Base-by-base conservation (phyloP, 2,329 filamentous ascomycete genomes). In the Chaetothyriales sp. region DNA sequence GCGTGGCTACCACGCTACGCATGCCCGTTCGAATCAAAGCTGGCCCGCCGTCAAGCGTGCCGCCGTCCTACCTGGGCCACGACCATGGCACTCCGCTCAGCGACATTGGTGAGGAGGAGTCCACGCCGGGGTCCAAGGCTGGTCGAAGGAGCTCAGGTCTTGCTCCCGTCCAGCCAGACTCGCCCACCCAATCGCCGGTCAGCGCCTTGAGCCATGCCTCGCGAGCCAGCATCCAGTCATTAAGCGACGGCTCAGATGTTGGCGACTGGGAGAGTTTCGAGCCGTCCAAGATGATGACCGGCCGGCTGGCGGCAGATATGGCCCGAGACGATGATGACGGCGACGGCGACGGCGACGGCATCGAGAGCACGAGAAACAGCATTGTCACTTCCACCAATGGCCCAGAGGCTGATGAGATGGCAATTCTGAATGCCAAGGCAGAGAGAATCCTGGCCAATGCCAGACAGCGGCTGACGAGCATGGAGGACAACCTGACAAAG, bases 391-490 rank as follows among this genome's bases (percentile, higher is more conserved):
- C 59, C 61, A 67, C 77, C 2, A 78, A 81, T 52, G 33, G 33
- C 9, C 8, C 4, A 15, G 78, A 85, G 51, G 74, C 76, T 45
- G 80, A 83, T 61, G 86, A 86, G 2, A 86, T 85, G 47, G 81
- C 77, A 15, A 81, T 86, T 20, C 70, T 94, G 57, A 90, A 87
- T 66, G 82, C 83, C 59, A 80, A 88, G 61, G 89, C 89, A 1
- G 89, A 95, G 65, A 76, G 89, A 63, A 95, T 95, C 64, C 75
- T 97, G 51, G 87, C 89, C 51, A 95, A 94, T 68, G 90, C 90
- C 29, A 95, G 95, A 71, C 83, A 82, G 66, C 78, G 89, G 60
- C 74, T 97, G 55, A 92, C 86, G 64, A 85, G 86, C 29, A 95
- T 95, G 89, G 90, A 95, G 69, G 88, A 85, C 40, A 95, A 95